These are phyloP conservation scores for Theileria parva DNA, from an alignment of 169 alveolate species.

Conservation along the genomic window DNA sequence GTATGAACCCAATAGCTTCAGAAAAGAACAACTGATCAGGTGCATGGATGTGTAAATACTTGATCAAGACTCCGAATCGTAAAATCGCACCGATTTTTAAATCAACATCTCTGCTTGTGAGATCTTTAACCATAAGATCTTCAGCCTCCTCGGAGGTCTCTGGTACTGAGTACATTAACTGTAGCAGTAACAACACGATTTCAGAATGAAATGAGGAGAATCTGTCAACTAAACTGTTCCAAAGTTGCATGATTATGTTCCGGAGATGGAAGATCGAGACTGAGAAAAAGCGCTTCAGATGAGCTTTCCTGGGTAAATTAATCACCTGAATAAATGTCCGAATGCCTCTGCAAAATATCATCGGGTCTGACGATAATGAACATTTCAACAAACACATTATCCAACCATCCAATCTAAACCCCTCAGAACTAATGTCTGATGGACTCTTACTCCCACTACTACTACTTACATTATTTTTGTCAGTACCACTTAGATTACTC, in stretches of 20 bases:
- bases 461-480: not conserved
- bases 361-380: constrained; percentile 36
- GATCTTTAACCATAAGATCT: constrained; percentile 38
- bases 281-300: constrained; percentile 29
- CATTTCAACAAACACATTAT: constrained; percentile 40
- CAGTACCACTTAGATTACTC: not conserved
- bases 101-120: constrained; percentile 27
- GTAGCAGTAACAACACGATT: constrained; percentile 52
- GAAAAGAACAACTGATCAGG: constrained; percentile 50
- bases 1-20: constrained; percentile 44
- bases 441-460: too few species aligned
- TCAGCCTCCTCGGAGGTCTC: constrained; percentile 39
- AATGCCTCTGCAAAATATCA: constrained; percentile 56
- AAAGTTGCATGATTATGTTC: constrained; percentile 27
- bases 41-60: constrained; percentile 48
- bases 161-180: constrained; percentile 40
- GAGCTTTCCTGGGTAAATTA: constrained; percentile 33
- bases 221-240: constrained; percentile 49
- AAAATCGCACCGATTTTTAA: constrained; percentile 55
- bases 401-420: constrained; percentile 41
- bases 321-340: constrained; percentile 49
- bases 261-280: constrained; percentile 24
- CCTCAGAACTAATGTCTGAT: not conserved
- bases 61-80: constrained; percentile 59
- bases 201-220: constrained; percentile 57